Conservation (phyloP, 1,139 yeast species). For the Geotrichum candidum region DNA sequence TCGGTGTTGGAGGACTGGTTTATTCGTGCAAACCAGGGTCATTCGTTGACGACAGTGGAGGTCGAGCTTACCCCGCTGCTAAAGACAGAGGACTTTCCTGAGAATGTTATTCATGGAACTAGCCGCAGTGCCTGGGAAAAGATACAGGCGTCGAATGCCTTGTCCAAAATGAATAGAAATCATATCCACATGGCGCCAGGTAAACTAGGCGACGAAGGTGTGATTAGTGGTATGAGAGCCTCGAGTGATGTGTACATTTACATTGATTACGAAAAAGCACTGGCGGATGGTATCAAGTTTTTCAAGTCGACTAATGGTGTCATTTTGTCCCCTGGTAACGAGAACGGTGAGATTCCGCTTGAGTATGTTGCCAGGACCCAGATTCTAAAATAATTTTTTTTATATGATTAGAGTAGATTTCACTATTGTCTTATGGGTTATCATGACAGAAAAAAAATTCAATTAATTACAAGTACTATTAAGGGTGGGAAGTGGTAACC, state of each 20-base stretch:
- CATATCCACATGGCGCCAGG: constrained; percentile 77
- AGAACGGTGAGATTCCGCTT: constrained; percentile 46
- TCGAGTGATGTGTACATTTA: constrained; percentile 56
- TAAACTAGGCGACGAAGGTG: constrained; percentile 35
- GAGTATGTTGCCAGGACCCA: constrained; percentile 40
- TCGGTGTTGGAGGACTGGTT: constrained; percentile 26
- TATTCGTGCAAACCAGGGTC: constrained; percentile 93
- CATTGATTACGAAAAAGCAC: constrained; percentile 49
- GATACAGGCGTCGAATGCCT: constrained; percentile 53
- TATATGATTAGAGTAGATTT: background rate
- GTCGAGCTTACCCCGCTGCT: constrained; percentile 37
- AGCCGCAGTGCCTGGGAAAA: constrained; percentile 43
- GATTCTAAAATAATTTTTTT: background rate
- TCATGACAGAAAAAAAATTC: background rate
- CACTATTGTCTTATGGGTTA: background rate
- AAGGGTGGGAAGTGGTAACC: constrained; percentile 15
- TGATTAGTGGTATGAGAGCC: constrained; percentile 69
- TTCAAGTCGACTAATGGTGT: constrained; percentile 70
- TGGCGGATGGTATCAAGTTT: constrained; percentile 47
- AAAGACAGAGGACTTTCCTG: constrained; percentile 35
- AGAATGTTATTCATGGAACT: constrained; percentile 73
- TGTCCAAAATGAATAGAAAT: constrained; percentile 64
- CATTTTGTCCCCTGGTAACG: constrained; percentile 59
- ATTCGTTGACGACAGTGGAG: constrained; percentile 53
- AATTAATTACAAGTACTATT: background rate